These are phyloP conservation scores for Solanum bulbocastanum DNA, from an alignment of 257 asterid genomes.

Conservation along the genomic window DNA sequence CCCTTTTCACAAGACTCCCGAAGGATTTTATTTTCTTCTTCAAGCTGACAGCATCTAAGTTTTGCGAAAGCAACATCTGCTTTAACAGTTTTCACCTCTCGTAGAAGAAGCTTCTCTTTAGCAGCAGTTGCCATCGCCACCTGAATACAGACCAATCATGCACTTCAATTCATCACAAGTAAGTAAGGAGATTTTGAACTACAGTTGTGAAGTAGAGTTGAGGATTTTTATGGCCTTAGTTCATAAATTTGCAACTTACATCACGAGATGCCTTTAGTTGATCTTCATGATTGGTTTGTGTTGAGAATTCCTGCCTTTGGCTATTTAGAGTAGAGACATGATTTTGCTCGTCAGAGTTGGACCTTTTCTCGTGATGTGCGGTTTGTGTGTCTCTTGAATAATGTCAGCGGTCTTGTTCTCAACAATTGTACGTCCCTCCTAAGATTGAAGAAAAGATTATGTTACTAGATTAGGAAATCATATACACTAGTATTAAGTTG, in stretches of 20 bases:
- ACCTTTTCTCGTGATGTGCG: slow-evolving; percentile 51
- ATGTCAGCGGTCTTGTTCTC: slow-evolving; percentile 54
- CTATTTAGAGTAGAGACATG: slow-evolving; percentile 5
- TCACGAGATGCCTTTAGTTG: slow-evolving; percentile 95
- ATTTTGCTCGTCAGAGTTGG: slow-evolving; percentile 19
- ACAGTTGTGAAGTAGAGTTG: not conserved
- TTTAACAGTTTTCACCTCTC: slow-evolving; percentile 82
- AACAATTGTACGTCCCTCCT: slow-evolving; percentile 68
- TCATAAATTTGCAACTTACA: slow-evolving; percentile 63
- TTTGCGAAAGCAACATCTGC: slow-evolving; percentile 80
- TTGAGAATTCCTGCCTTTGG: slow-evolving; percentile 3
- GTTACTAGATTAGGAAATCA: not conserved
- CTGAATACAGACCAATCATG: slow-evolving; percentile 25
- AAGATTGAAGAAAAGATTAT: slow-evolving; percentile 4
- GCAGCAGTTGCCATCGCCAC: slow-evolving; percentile 99
- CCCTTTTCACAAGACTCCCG: slow-evolving; percentile 79
- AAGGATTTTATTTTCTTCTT: slow-evolving; percentile 77
- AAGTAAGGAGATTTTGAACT: not conserved
- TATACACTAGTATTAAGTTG: not conserved
- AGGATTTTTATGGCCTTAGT: not conserved
- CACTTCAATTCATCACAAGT: slow-evolving; percentile 4
- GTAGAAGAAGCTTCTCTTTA: slow-evolving; percentile 75
- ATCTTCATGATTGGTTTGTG: slow-evolving; percentile 57
- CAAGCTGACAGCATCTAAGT: slow-evolving; percentile 72
- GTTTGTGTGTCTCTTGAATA: slow-evolving; percentile 47